Base-by-base conservation (phyloP, 1,139 yeast genomes). In the Suhomyces coccinellae region DNA sequence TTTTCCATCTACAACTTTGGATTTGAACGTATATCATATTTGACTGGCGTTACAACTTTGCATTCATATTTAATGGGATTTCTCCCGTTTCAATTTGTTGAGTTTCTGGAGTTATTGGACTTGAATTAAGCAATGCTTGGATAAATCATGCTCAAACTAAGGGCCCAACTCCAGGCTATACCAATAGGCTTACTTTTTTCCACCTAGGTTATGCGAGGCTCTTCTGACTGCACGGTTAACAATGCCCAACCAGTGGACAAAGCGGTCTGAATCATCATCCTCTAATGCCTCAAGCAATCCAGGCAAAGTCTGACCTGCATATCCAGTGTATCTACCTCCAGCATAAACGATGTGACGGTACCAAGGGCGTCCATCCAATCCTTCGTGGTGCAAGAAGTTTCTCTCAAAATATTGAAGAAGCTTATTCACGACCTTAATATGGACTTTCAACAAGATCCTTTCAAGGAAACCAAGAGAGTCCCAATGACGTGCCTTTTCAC, bases 301-400 rank as follows among this genome's bases (percentile, higher is more conserved):
- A 1, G 97, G 96, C 51, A 86, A 74, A 15, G 83, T 79, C 56
- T 85, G 90, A 1, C 95, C 96, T 16, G 87, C 85, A 57, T 89
- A 89, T 1, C 97, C 97, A 2, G 95, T 86, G 63, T 75, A 83
- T 58, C 95, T 73, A 4, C 96, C 96, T 43, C 93, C 83, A 3
- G 96, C 95, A 63, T 77, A 88, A 4, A 87, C 80, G 50, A 87
- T 76, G 65, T 90, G 96, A 66, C 84, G 87, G 69, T 85, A 90
- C 96, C 96, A 89, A n/a, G 77, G 70, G 58, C 97, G 77, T 31
- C 71, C 72, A 51, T 73, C 65, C 43, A 89, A 76, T 3, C 97
- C 97, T 3, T 76, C 67, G 27, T 75, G 69, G 58, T 79, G 71
- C 44, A 87, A 64, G 65, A 89, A 87, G 51, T 73, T 68, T 56